Base-by-base conservation (phyloP, 495 filamentous ascomycete genomes). In the Patellaria atrata region DNA sequence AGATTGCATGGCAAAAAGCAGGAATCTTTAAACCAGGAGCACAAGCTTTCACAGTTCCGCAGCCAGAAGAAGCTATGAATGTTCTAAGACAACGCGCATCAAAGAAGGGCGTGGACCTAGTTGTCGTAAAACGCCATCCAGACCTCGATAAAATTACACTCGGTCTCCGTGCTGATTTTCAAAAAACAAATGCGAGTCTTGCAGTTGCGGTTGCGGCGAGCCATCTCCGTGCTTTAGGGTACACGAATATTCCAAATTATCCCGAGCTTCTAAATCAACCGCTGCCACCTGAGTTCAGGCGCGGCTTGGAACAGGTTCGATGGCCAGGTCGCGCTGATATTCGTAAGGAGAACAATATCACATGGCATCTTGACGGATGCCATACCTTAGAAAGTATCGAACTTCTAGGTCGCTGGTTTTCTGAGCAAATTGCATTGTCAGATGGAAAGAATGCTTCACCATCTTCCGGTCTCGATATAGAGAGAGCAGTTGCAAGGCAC, bases 1-100 rank as follows among this genome's bases (percentile, higher is more conserved):
- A 86, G 43, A 97, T 97, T 40, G 87, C 91, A 3, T 96, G 91
- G 89, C 87, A 97, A 50, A 96, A 97, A 55, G 81, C 71, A 9
- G 89, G 89, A 9, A 87, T 96, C 33, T 77, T 94, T 61, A 97
- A 96, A 53, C 16, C 52, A 1, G 73, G 70, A 0, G 62, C 63
- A 8, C 68, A 72, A 6, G 79, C 72, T 2, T 89, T 92, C 36
- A 82, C 77, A 1, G 71, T 79, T 8, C 71, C 73, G 11, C 89
- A 97, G 52, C 59, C 64, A 0, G 55, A 66, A 1, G 58, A 50
- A 9, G 89, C 86, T 0, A 55, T 77, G 30, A 54, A 67, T 16
- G 84, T 96, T 5, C 56, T 97, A 9, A 43, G 62, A 19, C 53
- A 76, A 21, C 68, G 91, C 24, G 89, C 87, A 1, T 46, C 52